phyloP scores from a whole-genome alignment of 2,329 filamentous ascomycete genomes.

The Hypoxylon sp. region DNA sequence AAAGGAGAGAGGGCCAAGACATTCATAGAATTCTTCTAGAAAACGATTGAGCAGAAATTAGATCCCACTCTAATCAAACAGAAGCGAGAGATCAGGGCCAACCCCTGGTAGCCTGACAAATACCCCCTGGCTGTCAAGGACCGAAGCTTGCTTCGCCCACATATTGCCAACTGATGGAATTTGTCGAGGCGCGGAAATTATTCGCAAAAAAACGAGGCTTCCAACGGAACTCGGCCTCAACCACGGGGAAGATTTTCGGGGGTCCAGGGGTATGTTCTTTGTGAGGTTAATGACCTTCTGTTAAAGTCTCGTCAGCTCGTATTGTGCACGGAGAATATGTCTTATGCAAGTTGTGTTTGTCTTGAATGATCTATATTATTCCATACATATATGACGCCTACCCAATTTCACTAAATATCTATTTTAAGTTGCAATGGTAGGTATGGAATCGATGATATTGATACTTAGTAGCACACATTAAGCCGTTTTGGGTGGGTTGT shows the following conservation, averaged over 20 bases:
- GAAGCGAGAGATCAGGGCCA: constrained; percentile 32
- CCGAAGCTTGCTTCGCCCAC: constrained; percentile 27
- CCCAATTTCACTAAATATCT: constrained; percentile 19
- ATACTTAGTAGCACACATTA: constrained; percentile 21
- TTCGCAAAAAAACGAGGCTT: constrained; percentile 39
- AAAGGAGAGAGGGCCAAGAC: constrained; percentile 33
- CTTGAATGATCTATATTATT: constrained; percentile 13
- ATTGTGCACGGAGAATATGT: constrained; percentile 31
- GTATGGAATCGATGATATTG: constrained; percentile 13
- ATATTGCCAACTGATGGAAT: constrained; percentile 25
- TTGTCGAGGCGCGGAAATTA: constrained; percentile 35
- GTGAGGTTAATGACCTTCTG: constrained; percentile 22
- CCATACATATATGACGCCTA: constrained; percentile 8
- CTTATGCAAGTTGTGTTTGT: constrained; percentile 30
- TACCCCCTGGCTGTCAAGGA: constrained; percentile 20
- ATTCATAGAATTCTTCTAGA: constrained; percentile 42
- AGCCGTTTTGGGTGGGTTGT: constrained; percentile 33
- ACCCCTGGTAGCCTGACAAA: constrained; percentile 31
- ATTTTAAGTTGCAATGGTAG: constrained; percentile 37
- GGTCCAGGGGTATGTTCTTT: constrained; percentile 28
- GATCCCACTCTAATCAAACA: constrained; percentile 44
- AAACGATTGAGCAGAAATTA: constrained; percentile 37
- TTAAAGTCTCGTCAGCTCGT: constrained; percentile 37
- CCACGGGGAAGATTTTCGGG: constrained; percentile 16
- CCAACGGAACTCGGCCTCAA: constrained; percentile 22